Conservation (phyloP, 768 basidiomycete genomes). For the Suillus brevipes region DNA sequence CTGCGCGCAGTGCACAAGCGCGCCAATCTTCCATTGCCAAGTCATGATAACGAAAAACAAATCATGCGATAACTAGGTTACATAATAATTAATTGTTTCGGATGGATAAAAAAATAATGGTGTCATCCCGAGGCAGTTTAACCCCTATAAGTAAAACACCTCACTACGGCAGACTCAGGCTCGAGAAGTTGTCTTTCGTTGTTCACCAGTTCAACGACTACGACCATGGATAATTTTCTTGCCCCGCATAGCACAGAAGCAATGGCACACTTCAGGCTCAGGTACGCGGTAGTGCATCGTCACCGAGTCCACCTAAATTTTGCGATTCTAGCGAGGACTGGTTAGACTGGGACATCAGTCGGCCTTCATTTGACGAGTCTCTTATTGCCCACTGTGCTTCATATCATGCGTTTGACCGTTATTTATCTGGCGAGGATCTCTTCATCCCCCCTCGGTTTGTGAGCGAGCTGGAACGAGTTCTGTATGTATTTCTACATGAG, state of each 20-base stretch:
- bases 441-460: constrained; percentile 60
- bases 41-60: neutral
- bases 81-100: neutral
- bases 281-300: constrained; percentile 40
- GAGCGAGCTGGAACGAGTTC: constrained; percentile 59
- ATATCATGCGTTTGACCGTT: constrained; percentile 69
- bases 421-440: constrained; percentile 62
- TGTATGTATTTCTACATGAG: constrained; percentile 42
- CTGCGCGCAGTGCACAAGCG: neutral
- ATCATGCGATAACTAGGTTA: neutral
- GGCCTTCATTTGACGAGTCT: constrained; percentile 60
- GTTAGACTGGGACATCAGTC: constrained; percentile 60
- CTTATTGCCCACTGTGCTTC: constrained; percentile 68
- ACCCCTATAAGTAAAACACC: neutral
- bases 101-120: neutral
- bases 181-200: neutral
- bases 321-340: constrained; percentile 50
- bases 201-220: neutral
- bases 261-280: constrained; percentile 56
- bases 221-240: constrained; percentile 58
- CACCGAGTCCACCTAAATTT: constrained; percentile 14
- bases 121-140: constrained; percentile 1
- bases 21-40: no score
- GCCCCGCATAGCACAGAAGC: constrained; percentile 68
- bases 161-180: no score